Evolutionary conservation across 192 early-diverging fungal genomes (phyloP), one percentile per base, ranked within the genome.

Genomic region (Glomus cerebriforme): DNA sequence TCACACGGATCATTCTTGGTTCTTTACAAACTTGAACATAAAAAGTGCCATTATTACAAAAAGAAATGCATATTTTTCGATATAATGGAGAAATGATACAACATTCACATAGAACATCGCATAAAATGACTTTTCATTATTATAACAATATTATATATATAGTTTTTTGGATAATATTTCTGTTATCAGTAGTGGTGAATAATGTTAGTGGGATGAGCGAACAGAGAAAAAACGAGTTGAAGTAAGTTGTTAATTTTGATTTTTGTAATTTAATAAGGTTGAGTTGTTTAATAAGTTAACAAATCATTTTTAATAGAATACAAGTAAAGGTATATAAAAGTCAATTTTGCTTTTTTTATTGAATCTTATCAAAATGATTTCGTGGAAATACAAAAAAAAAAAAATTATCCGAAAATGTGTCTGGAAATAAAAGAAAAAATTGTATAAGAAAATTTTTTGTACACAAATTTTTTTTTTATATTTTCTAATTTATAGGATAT

Each of bases 401-500:
- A n/a, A n/a, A n/a, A n/a, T n/a, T n/a, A n/a, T n/a, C 7, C 37
- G 17, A 12, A 49, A 49, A 3, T 49, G 2, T 49, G 2, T 17
- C 17, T 49, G 17, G 47, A 49, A 49, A 49, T 49, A 49, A 49
- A 49, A 49, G 15, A 49, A 7, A 39, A 39, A 49, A 49, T 49
- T 49, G 12, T 17, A 49, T 49, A 49, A 49, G 12, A 17, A 17
- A 49, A 17, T 15, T 49, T 49, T 17, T 19, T 54, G 49, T 19
- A 39, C 37, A 39, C 8, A 39, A 39, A 9, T 39, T 39, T 39
- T 35, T 35, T 35, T 39, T 39, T 39, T 39, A 8, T 39, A 9
- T 39, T 54, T 54, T 54, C 19, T 49, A 17, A 19, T 54, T 19
- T 17, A 17, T 74, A 89, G 83, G 87, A 91, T 60, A 91, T 93